phyloP scores from a whole-genome alignment of 257 asterid genomes.

The Solanum dulcamara region DNA sequence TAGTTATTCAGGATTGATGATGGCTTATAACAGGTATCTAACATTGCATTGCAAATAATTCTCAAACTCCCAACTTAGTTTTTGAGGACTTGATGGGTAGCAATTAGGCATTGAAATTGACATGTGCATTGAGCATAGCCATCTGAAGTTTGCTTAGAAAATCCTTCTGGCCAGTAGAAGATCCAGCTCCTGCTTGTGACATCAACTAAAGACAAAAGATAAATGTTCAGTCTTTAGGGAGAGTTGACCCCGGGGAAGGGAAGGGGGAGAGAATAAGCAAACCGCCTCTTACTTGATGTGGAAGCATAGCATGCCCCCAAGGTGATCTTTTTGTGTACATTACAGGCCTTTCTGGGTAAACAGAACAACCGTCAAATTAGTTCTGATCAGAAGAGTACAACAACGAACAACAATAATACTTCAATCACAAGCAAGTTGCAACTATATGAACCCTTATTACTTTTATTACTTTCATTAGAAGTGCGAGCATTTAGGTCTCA shows the following conservation, averaged over 20 bases:
- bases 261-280: neutral
- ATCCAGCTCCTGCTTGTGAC: slow-evolving; percentile 27
- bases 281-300: slow-evolving; percentile 49
- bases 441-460: neutral
- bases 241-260: neutral
- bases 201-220: slow-evolving; percentile 32
- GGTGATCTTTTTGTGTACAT: slow-evolving; percentile 54
- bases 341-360: slow-evolving; percentile 67
- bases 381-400: neutral
- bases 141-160: slow-evolving; percentile 60
- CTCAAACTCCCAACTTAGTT: neutral
- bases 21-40: neutral
- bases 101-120: slow-evolving; percentile 21
- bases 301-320: slow-evolving; percentile 64
- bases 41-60: neutral
- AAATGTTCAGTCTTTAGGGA: neutral
- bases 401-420: neutral
- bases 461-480: neutral
- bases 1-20: neutral
- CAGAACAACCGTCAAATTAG: neutral
- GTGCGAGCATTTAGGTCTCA: neutral
- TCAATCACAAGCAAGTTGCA: neutral
- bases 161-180: slow-evolving; percentile 59
- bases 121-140: slow-evolving; percentile 51
- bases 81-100: slow-evolving; percentile 6